Conservation (phyloP, 2,329 filamentous ascomycete genomes). For the Corynespora cassiicola region DNA sequence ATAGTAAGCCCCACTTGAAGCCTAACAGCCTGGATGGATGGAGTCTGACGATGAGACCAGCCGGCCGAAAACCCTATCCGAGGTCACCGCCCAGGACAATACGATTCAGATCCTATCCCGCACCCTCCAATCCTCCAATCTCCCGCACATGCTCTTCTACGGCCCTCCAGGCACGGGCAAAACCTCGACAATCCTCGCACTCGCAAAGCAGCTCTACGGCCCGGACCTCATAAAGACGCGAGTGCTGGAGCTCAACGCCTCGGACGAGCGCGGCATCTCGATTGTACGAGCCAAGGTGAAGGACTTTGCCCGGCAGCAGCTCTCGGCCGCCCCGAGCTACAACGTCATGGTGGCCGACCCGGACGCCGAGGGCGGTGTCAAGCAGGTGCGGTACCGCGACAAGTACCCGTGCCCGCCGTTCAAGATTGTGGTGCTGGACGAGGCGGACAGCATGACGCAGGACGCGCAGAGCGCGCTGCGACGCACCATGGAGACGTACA, state of each 20-base stretch:
- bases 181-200: slow-evolving; percentile 94
- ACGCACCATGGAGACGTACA: slow-evolving; percentile 98
- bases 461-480: slow-evolving; percentile 93
- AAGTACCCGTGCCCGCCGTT: slow-evolving; percentile 94
- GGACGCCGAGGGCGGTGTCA: slow-evolving; percentile 27
- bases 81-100: slow-evolving; percentile 97
- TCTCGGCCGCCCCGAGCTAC: slow-evolving; percentile 76
- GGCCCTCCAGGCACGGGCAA: slow-evolving; percentile 97
- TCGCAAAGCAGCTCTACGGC: slow-evolving; percentile 96
- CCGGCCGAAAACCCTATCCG: slow-evolving; percentile 89
- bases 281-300: slow-evolving; percentile 99
- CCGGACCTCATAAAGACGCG: slow-evolving; percentile 91
- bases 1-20: slow-evolving; percentile 69
- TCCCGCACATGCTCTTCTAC: slow-evolving; percentile 99
- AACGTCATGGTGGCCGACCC: slow-evolving; percentile 63
- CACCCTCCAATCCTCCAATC: slow-evolving; percentile 94
- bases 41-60: slow-evolving; percentile 54
- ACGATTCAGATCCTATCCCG: slow-evolving; percentile 91
- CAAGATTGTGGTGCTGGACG: slow-evolving; percentile 98
- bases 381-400: slow-evolving; percentile 56
- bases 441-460: slow-evolving; percentile 98
- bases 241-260: slow-evolving; percentile 98
- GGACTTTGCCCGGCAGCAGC: slow-evolving; percentile 94
- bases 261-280: slow-evolving; percentile 95
- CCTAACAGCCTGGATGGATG: background rate